These are phyloP conservation scores for Casuarina equisetifolia DNA, from an alignment of 306 rosid genomes.

Conservation along the genomic window DNA sequence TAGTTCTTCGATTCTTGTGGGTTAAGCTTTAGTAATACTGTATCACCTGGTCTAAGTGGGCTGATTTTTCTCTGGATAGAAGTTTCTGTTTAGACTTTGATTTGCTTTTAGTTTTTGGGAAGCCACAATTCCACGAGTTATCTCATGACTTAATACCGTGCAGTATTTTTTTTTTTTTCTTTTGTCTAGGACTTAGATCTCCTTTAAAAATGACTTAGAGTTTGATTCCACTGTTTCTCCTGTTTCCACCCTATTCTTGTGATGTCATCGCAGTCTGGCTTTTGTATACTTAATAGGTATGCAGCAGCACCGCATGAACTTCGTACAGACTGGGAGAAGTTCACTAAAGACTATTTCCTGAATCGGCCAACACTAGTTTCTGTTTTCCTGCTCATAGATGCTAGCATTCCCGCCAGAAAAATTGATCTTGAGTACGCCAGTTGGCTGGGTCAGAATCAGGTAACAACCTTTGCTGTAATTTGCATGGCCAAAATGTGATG, in stretches of 20 bases:
- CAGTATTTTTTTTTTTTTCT: background rate
- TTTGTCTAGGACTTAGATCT: background rate
- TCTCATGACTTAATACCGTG: background rate
- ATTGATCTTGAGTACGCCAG: constrained; percentile 93
- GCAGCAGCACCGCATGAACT: constrained; percentile 95
- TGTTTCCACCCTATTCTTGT: background rate
- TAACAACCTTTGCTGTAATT: constrained; percentile 24
- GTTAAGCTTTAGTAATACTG: constrained; percentile 16
- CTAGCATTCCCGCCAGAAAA: constrained; percentile 88
- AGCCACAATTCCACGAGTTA: background rate
- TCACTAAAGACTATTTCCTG: constrained; percentile 90
- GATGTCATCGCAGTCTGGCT: background rate
- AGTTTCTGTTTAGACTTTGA: background rate
- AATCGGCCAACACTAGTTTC: constrained; percentile 82
- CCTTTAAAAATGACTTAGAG: background rate
- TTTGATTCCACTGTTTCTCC: constrained; percentile 7
- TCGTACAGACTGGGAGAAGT: constrained; percentile 82
- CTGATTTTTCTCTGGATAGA: background rate
- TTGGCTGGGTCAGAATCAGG: constrained; percentile 98
- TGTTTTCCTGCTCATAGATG: constrained; percentile 95
- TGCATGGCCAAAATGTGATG: constrained; percentile 1
- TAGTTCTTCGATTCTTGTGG: constrained; percentile 10
- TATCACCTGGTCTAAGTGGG: background rate
- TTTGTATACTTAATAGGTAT: constrained; percentile 53
- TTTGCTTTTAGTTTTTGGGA: background rate